Evolutionary conservation across 371 early-diverging fungal genomes (phyloP), one percentile per base, ranked within the genome.

Genomic region (Mucor sp.): DNA sequence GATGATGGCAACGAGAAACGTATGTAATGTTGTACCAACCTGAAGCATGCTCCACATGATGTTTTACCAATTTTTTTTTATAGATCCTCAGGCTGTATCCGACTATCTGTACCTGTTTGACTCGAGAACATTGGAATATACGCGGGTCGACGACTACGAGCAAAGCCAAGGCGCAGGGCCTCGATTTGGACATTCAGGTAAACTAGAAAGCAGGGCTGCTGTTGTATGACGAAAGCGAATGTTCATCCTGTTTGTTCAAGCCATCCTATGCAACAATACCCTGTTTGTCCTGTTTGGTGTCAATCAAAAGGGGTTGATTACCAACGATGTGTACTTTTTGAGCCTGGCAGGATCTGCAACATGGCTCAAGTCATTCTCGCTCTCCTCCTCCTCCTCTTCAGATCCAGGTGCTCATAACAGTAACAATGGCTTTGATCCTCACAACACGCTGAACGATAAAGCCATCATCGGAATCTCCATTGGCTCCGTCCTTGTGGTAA

Each of bases 81-180:
- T 57, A 67, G 62, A 21, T 14, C 47, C 57, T 32, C 35, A 53
- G 32, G 63, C 68, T 44, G 68, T 68, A 15, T 8, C 58, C 27
- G 68, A 68, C 47, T 68, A 68, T 62, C 27, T 68, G 9, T 68
- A 68, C 63, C 48, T 58, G 58, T 68, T 68, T 58, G 63, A 68
- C 19, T 33, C 68, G 37, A 56, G 58, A 44, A 63, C 68, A 58
- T 68, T 68, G 21, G 68, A 68, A 68, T 68, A 63, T 30, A 55
- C 68, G 17, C 47, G 44, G 21, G 47, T 68, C 23, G 61, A 60
- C 25, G 23, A 53, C 55, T 47, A 62, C 21, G 60, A 66, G 30
- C 37, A 58, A 58, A 37, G 32, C 37, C 59, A 63, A 33, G 65
- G 65, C 3, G 68, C 63, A 58, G 68, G 68, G 37, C 63, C 68